phyloP scores from a whole-genome alignment of 768 basidiomycete species.

The Lanmaoa rubissima region DNA sequence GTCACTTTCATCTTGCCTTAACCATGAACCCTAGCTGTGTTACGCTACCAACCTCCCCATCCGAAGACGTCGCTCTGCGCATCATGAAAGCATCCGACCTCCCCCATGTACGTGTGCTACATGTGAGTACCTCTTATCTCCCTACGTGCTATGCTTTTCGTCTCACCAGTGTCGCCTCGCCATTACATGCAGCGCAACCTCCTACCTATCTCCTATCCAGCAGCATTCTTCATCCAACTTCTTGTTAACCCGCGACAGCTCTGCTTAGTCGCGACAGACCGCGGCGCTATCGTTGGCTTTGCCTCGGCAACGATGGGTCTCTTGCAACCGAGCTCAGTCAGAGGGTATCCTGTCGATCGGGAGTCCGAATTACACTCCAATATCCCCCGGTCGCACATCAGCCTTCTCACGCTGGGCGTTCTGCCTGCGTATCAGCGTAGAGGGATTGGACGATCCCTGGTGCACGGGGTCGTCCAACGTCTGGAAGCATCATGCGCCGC shows the following conservation, averaged over 20 bases:
- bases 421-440: conserved; percentile 25
- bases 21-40: conserved; percentile 8
- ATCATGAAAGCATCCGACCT: conserved; percentile 31
- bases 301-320: conserved; percentile 25
- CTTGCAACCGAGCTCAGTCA: not conserved
- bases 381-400: conserved; percentile 14
- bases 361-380: conserved; percentile 4
- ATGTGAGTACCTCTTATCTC: conserved; percentile 16
- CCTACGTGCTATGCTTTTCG: not conserved
- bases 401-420: conserved; percentile 33
- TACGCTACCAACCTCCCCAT: not conserved
- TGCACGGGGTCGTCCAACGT: conserved; percentile 28
- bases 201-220: conserved; percentile 28
- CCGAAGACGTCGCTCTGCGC: conserved; percentile 19
- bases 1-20: not conserved
- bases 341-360: not conserved
- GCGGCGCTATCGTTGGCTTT: conserved; percentile 24
- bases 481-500: conserved; percentile 13
- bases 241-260: conserved; percentile 30
- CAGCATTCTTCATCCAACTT: conserved; percentile 33
- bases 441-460: conserved; percentile 31
- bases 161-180: not conserved
- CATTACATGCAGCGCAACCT: conserved; percentile 19
- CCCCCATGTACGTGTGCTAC: conserved; percentile 25
- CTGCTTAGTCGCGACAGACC: conserved; percentile 29